A percentile compares a stretch with the other conserved stretches of the same genome.
These are phyloP conservation scores for Stachybotrys echinatus DNA, from an alignment of 2,329 filamentous ascomycete species.

Conservation along the genomic window DNA sequence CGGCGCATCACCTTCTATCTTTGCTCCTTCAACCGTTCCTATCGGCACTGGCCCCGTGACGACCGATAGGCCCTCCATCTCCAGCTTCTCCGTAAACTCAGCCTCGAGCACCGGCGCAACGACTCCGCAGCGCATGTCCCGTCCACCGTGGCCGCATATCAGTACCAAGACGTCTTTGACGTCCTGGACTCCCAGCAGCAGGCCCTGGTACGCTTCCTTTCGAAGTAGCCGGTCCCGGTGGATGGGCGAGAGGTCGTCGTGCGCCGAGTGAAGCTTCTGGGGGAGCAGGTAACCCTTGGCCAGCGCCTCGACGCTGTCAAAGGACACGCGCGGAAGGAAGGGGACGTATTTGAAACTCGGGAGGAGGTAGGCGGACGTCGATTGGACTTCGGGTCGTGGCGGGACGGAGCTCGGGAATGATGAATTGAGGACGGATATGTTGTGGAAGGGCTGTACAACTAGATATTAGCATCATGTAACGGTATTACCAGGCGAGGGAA, in stretches of 20 bases:
- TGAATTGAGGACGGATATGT: slow-evolving; percentile 69
- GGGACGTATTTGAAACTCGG: slow-evolving; percentile 80
- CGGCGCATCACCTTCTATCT: slow-evolving; percentile 12
- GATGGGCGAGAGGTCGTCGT: slow-evolving; percentile 53
- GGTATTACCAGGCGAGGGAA: neutral
- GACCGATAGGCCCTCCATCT: slow-evolving; percentile 42
- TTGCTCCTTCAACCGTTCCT: slow-evolving; percentile 4
- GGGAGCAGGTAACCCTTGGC: slow-evolving; percentile 65
- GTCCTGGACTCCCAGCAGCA: slow-evolving; percentile 52
- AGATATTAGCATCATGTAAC: neutral
- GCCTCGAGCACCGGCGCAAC: slow-evolving; percentile 67
- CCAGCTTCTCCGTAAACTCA: slow-evolving; percentile 63
- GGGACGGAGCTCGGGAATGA: slow-evolving; percentile 62
- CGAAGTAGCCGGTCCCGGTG: slow-evolving; percentile 47
- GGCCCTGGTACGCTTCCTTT: slow-evolving; percentile 46
- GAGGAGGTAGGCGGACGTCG: slow-evolving; percentile 67
- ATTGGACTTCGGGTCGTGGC: slow-evolving; percentile 38
- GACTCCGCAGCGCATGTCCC: slow-evolving; percentile 78
- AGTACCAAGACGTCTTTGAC: slow-evolving; percentile 69
- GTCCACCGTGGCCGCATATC: slow-evolving; percentile 79
- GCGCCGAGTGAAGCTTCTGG: slow-evolving; percentile 52
- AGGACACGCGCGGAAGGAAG: slow-evolving; percentile 58
- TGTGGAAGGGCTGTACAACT: slow-evolving; percentile 82
- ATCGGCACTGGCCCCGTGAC: slow-evolving; percentile 38
- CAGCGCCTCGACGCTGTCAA: slow-evolving; percentile 49